Base-by-base conservation (phyloP, 169 alveolate species). In the Babesia bigemina region DNA sequence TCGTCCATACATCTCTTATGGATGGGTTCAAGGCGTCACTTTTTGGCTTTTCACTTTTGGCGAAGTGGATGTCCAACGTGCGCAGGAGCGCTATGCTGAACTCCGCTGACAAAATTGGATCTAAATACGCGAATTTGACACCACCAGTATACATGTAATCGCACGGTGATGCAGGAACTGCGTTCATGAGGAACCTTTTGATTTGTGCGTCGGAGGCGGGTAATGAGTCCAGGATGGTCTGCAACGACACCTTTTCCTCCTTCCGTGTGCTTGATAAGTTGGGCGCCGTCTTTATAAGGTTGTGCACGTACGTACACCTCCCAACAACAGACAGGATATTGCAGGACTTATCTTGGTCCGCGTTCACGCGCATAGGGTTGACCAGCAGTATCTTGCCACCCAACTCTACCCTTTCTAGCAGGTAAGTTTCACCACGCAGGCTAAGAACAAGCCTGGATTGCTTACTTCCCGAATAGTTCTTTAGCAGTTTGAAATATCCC, bases 171-270 rank as follows among this genome's bases (percentile, higher is more conserved):
- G 8, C 53, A 12, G 39, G 52, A 24, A n/a, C 17, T 0, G 26
- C 47, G n/a, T 48, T 48, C 57, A 74, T 56, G n/a, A 74, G 67
- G 58, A 44, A 74, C 24, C 19, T 13, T n/a, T 16, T 14, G 42
- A 74, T 74, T 49, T 61, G 73, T 48, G 36, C 58, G 28, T 74
- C 84, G 21, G 84, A 19, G 29, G 62, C 49, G 2, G 84, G 75
- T 21, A 67, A 16, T n/a, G 52, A 26, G 24, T 62, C 65, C 48
- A 63, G 36, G 17, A 74, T 19, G 24, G 26, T 58, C 22, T 66
- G 39, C n/a, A 48, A n/a, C 49, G 67, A n/a, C 13, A 63, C 29
- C 22, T 24, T 39, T 4, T 13, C 39, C 28, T 10, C 13, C 19
- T 48, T 74, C 13, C 42, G 8, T 17, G 61, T 65, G 8, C 56